Conservation (phyloP, 345 rosid genomes). For the Raphanus raphanistrum region DNA sequence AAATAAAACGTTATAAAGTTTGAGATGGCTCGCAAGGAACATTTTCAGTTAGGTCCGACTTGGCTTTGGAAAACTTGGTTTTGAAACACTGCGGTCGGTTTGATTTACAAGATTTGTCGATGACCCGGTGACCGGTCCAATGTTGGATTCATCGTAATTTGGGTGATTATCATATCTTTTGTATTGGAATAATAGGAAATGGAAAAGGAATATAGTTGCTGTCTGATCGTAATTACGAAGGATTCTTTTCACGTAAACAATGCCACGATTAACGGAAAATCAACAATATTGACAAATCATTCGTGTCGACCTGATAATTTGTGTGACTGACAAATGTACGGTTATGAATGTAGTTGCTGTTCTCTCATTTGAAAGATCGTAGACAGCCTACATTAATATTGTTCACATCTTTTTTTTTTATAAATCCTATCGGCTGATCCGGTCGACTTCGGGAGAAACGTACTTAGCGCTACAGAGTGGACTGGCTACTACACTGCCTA, state of each 20-base stretch:
- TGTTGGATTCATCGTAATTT: background rate
- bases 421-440: too few relatives aligned
- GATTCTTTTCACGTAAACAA: constrained; percentile 6
- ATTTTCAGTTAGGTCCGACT: too few relatives aligned
- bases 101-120: background rate
- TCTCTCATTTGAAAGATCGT: background rate
- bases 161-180: background rate
- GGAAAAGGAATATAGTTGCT: constrained; percentile 24
- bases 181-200: background rate
- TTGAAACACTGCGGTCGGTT: background rate
- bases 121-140: background rate
- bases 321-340: background rate
- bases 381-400: background rate
- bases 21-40: too few relatives aligned
- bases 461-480: too few relatives aligned
- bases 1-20: too few relatives aligned
- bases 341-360: background rate
- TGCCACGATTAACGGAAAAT: constrained; percentile 33
- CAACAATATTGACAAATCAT: background rate
- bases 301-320: background rate
- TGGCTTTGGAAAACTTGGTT: background rate
- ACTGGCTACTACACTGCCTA: too few relatives aligned
- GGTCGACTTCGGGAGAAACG: too few relatives aligned
- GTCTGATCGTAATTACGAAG: constrained; percentile 14
- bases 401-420: background rate